Conservation (phyloP, 441 rosid species). For the Aleurites moluccanus region DNA sequence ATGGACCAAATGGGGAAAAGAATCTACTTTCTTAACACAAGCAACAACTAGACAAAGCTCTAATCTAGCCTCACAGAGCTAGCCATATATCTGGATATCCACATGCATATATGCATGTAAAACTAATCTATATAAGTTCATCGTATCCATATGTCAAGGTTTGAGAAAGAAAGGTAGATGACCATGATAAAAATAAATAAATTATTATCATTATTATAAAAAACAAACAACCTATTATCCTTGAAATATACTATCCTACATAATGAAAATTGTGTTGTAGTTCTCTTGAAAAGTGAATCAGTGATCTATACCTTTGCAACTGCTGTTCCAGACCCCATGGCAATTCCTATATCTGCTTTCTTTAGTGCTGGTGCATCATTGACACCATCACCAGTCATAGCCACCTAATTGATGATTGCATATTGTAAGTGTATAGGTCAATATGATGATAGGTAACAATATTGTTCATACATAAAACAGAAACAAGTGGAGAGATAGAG, state of each 20-base stretch:
- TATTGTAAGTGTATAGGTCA: not conserved
- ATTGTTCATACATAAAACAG: not conserved
- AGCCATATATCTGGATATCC: not conserved
- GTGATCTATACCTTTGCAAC: constrained; percentile 84
- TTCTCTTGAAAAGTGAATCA: constrained; percentile 13
- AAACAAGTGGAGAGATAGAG: not conserved
- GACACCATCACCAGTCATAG: constrained; percentile 99
- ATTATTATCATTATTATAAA: not conserved
- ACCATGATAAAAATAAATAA: not conserved
- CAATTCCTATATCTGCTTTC: constrained; percentile 98
- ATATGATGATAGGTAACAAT: constrained; percentile 13
- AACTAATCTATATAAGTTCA: not conserved
- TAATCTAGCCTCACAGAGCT: not conserved
- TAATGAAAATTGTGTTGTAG: not conserved
- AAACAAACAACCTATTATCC: not conserved
- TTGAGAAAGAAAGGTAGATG: constrained; percentile 3
- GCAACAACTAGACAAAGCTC: not conserved
- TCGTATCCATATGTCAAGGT: not conserved
- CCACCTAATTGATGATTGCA: constrained; percentile 58
- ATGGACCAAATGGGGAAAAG: not conserved
- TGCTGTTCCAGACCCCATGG: constrained; percentile 99
- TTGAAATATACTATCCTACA: constrained; percentile 1
- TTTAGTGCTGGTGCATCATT: constrained; percentile 99
- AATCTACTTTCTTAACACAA: not conserved
- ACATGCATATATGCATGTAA: not conserved